phyloP scores from a whole-genome alignment of 768 basidiomycete genomes.

The Exidia glandulosa region DNA sequence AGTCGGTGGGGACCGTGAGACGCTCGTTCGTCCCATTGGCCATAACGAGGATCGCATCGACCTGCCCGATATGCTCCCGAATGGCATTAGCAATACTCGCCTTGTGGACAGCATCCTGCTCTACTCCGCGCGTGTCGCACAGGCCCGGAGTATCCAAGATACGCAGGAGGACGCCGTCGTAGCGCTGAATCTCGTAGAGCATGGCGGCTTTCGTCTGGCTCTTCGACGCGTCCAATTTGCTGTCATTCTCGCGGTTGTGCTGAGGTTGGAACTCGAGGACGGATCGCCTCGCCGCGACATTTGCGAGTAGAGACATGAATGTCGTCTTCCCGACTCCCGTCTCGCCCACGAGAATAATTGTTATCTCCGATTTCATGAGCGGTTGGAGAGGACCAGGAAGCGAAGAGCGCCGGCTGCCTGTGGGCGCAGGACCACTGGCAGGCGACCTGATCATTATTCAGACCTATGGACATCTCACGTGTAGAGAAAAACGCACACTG shows the following conservation, averaged over 20 bases:
- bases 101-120: slow-evolving; percentile 17
- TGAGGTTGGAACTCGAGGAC: background rate
- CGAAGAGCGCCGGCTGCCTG: too few species aligned
- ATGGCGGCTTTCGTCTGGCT: slow-evolving; percentile 6
- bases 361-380: background rate
- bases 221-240: background rate
- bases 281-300: background rate
- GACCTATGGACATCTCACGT: too few species aligned
- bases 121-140: slow-evolving; percentile 18
- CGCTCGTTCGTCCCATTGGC: slow-evolving; percentile 18
- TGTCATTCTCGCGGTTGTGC: background rate
- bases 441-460: too few species aligned
- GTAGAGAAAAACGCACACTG: too few species aligned
- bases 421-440: too few species aligned
- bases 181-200: slow-evolving; percentile 3
- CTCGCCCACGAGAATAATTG: background rate
- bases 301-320: slow-evolving; percentile 72
- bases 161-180: slow-evolving; percentile 7
- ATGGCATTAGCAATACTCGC: slow-evolving; percentile 16
- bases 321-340: slow-evolving; percentile 91
- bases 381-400: too few species aligned
- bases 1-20: slow-evolving; percentile 16
- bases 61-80: slow-evolving; percentile 7
- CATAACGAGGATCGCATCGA: slow-evolving; percentile 19
- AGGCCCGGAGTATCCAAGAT: slow-evolving; percentile 22